Percentiles rank a stretch among this genome's conserved stretches.
These are phyloP conservation scores for maize (Zea mays) DNA, from an alignment of 176 grass and related monocot species.

Conservation along the genomic window DNA sequence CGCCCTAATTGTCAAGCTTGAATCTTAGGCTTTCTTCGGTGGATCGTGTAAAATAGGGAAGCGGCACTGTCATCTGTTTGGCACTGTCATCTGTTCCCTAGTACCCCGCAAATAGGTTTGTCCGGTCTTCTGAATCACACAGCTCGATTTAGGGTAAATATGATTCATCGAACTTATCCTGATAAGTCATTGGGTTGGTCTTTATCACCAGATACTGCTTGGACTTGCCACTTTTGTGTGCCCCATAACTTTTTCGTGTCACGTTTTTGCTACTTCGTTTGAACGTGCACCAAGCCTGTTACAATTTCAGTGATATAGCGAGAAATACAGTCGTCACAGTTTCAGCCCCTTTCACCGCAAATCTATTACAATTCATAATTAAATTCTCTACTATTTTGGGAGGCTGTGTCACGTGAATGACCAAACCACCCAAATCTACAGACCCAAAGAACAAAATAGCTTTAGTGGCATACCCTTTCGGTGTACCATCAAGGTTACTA, in stretches of 20 bases:
- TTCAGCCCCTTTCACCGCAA: not conserved
- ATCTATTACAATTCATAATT: conserved; percentile 20
- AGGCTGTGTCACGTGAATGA: not conserved
- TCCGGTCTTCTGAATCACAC: too few species aligned
- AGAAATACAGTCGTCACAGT: not conserved
- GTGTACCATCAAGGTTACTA: too few species aligned
- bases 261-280: not conserved
- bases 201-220: too few species aligned
- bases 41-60: too few species aligned
- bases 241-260: not conserved
- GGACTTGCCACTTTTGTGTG: not conserved
- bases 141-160: too few species aligned
- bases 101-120: too few species aligned
- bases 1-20: not conserved
- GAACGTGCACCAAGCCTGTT: not conserved
- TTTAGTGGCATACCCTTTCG: not conserved
- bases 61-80: too few species aligned
- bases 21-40: not conserved
- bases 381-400: not conserved
- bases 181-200: too few species aligned
- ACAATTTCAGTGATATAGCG: not conserved
- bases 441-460: not conserved
- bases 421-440: not conserved
- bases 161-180: too few species aligned
- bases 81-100: too few species aligned